Base-by-base conservation (phyloP, 805 yeast genomes). In the Suhomyces sp. region DNA sequence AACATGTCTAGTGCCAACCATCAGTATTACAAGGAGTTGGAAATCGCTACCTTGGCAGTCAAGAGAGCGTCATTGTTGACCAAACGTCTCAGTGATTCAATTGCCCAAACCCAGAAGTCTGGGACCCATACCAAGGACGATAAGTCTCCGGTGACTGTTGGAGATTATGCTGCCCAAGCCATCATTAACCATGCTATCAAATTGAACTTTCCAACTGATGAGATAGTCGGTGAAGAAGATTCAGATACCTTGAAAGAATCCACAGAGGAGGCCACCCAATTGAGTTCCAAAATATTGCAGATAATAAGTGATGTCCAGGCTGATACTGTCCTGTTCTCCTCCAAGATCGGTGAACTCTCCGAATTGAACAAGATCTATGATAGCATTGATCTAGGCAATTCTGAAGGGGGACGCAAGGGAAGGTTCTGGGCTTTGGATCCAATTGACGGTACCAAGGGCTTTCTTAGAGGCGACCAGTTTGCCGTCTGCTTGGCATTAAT, bases 371-470 rank as follows among this genome's bases (percentile, higher is more conserved):
- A 75, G 20, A 71, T 91, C 31, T 73, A 74, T 45, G 68, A 74
- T 5, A 70, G 83, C 17, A 84, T 93, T 38, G 96, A 88, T 54
- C 63, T 71, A 40, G 98, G 98, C 31, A 72, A 76, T 51, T 85
- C 84, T 25, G 58, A 71, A 42, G 98, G 97, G 36, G 95, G 97
- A 4, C 47, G 63, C 20, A 67, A 60, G 23, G 95, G 95, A 16
- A 71, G 98, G 42, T 79, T 87, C 56, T 93, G 99, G 99, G 95
- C 97, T 1, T 66, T 93, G 52, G 99, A 93, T 54, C 99, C 99
- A 25, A 90, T 93, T 43, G 99, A 93, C 55, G 99, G 99, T 6
- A 93, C 99, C 14, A 93, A 68, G 58, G 99, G 99, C 0, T 93
- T 93, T 56, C 66, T 93, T 36, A 74, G 99, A 54, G 95, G 96